Conservation (phyloP, 164 flowering plant genomes). For the Brasenia schreberi region DNA sequence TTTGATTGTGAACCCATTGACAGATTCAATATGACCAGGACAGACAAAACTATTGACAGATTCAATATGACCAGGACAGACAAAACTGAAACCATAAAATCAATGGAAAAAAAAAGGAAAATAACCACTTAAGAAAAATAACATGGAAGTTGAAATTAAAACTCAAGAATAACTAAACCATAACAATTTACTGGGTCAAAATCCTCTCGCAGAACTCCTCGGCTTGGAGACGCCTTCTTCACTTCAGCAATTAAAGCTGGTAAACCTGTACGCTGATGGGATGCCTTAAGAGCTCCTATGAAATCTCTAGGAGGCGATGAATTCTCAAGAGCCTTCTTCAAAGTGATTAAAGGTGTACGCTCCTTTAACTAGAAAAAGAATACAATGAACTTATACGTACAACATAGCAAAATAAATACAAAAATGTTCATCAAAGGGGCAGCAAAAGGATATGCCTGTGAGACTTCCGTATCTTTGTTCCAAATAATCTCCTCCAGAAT, state of each 20-base stretch:
- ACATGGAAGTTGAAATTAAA: too few species aligned
- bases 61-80: too few species aligned
- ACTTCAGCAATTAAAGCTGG: constrained; percentile 98
- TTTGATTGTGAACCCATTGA: too few species aligned
- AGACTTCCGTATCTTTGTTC: constrained; percentile 75
- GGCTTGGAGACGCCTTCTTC: constrained; percentile 98
- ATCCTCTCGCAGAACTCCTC: constrained; percentile 81
- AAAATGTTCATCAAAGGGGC: background rate
- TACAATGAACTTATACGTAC: background rate
- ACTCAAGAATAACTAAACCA: too few species aligned
- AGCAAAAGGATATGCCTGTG: constrained; percentile 22
- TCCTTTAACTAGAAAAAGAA: constrained; percentile 41
- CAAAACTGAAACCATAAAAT: too few species aligned
- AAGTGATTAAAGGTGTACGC: constrained; percentile 28
- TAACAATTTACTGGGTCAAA: constrained; percentile 67
- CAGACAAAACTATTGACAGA: too few species aligned
- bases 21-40: too few species aligned
- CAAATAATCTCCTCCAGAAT: constrained; percentile 92
- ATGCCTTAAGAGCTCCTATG: constrained; percentile 65
- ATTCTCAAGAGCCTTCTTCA: constrained; percentile 38
- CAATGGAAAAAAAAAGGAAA: too few species aligned
- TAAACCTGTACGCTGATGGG: constrained; percentile 52
- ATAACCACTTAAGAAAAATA: too few species aligned
- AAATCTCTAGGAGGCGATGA: constrained; percentile 78
- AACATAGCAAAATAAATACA: background rate